Conservation (phyloP, 306 rosid genomes). For the Glycine latifolia region DNA sequence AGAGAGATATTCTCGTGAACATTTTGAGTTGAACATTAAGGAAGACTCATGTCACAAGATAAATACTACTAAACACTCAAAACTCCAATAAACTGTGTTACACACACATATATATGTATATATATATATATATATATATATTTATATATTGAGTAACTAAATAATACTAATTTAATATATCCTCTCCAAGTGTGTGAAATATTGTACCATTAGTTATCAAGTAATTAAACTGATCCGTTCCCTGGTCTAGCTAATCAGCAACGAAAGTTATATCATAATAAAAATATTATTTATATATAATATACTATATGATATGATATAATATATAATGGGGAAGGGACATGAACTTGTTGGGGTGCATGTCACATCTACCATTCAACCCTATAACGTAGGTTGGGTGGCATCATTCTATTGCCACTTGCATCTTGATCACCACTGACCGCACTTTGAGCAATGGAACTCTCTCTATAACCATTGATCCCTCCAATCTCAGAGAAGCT, state of each 20-base stretch:
- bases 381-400: constrained; percentile 63
- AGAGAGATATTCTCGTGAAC: neutral
- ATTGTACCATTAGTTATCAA: neutral
- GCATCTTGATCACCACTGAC: constrained; percentile 54
- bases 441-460: constrained; percentile 40
- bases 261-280: constrained; percentile 4
- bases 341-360: constrained; percentile 28
- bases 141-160: neutral
- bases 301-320: neutral
- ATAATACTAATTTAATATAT: neutral
- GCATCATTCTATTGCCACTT: constrained; percentile 55
- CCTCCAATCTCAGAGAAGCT: constrained; percentile 52
- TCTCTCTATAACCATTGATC: constrained; percentile 57
- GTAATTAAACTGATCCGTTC: neutral
- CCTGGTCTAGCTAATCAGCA: constrained; percentile 12
- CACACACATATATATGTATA: neutral
- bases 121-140: too few species aligned
- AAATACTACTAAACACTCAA: neutral
- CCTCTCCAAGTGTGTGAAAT: neutral
- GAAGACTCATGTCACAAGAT: neutral
- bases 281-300: constrained; percentile 19
- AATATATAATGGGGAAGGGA: constrained; percentile 16
- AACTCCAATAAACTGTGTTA: neutral
- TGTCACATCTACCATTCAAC: constrained; percentile 65
- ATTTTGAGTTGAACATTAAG: neutral